Conservation (phyloP, 805 yeast species). For the Ogataea henricii region DNA sequence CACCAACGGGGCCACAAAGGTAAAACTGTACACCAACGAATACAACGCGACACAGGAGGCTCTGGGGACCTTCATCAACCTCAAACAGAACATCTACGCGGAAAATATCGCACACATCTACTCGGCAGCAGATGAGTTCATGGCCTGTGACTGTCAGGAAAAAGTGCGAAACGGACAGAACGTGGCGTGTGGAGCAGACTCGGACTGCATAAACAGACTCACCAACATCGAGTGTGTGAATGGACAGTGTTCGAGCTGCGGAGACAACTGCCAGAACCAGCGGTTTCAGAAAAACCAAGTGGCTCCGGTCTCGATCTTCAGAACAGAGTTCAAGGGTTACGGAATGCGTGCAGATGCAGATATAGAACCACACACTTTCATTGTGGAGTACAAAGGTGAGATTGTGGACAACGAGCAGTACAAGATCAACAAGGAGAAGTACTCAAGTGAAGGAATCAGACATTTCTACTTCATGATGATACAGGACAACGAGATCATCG, state of each 20-base stretch:
- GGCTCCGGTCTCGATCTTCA: conserved; percentile 77
- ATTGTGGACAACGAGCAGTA: conserved; percentile 83
- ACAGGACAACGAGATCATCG: conserved; percentile 89
- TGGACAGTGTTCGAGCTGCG: conserved; percentile 65
- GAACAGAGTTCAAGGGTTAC: conserved; percentile 83
- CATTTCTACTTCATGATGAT: conserved; percentile 97
- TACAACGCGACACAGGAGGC: conserved; percentile 75
- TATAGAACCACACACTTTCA: conserved; percentile 65
- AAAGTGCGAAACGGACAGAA: conserved; percentile 47
- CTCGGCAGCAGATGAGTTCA: conserved; percentile 66
- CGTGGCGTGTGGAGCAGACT: conserved; percentile 78
- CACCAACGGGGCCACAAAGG: not conserved
- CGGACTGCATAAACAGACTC: conserved; percentile 88
- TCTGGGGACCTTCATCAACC: conserved; percentile 50
- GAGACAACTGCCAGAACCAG: conserved; percentile 80
- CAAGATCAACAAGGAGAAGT: conserved; percentile 68
- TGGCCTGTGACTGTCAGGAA: conserved; percentile 88
- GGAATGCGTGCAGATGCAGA: conserved; percentile 75
- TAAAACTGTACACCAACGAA: conserved; percentile 38
- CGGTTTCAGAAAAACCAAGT: conserved; percentile 79
- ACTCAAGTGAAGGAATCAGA: conserved; percentile 65
- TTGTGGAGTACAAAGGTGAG: conserved; percentile 93
- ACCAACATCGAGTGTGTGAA: conserved; percentile 91
- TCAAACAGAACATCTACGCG: conserved; percentile 64
- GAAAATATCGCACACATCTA: conserved; percentile 65